phyloP scores from a whole-genome alignment of 495 filamentous ascomycete species.

The Hyaloscypha finlandica region DNA sequence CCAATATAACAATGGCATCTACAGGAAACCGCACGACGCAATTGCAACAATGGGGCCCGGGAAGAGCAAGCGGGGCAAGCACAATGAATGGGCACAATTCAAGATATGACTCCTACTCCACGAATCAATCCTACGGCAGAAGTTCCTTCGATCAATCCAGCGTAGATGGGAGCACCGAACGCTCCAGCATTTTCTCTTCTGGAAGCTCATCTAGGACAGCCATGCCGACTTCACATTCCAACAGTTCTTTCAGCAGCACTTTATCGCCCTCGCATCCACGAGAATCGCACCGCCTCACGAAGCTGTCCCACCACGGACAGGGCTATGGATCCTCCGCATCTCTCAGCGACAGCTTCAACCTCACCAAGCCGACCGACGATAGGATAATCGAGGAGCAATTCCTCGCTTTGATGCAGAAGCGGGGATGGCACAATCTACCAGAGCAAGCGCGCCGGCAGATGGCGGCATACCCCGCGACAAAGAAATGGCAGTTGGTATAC shows the following conservation, averaged over 20 bases:
- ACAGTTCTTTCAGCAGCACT: slow-evolving; percentile 38
- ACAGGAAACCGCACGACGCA: slow-evolving; percentile 68
- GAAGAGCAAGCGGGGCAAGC: slow-evolving; percentile 56
- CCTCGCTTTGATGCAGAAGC: slow-evolving; percentile 90
- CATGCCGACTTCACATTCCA: slow-evolving; percentile 50
- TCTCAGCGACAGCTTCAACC: slow-evolving; percentile 56
- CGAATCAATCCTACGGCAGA: slow-evolving; percentile 67
- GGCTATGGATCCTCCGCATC: slow-evolving; percentile 38
- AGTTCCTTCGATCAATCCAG: slow-evolving; percentile 71
- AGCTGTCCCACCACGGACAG: slow-evolving; percentile 36
- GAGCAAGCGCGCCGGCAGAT: slow-evolving; percentile 94
- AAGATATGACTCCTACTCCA: slow-evolving; percentile 67
- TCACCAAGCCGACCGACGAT: slow-evolving; percentile 75
- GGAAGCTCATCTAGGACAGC: slow-evolving; percentile 61
- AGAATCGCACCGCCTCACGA: slow-evolving; percentile 53
- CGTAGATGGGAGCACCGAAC: slow-evolving; percentile 60
- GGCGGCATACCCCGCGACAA: slow-evolving; percentile 86
- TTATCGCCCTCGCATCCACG: slow-evolving; percentile 45
- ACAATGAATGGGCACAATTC: slow-evolving; percentile 49
- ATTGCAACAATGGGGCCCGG: slow-evolving; percentile 71
- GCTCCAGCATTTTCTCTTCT: slow-evolving; percentile 63
- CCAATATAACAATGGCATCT: slow-evolving; percentile 66
- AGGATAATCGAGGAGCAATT: slow-evolving; percentile 90
- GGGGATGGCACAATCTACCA: slow-evolving; percentile 95
- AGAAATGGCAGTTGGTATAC: slow-evolving; percentile 97